Conservation (phyloP, 116 monocot species). For the Iris pallida region DNA sequence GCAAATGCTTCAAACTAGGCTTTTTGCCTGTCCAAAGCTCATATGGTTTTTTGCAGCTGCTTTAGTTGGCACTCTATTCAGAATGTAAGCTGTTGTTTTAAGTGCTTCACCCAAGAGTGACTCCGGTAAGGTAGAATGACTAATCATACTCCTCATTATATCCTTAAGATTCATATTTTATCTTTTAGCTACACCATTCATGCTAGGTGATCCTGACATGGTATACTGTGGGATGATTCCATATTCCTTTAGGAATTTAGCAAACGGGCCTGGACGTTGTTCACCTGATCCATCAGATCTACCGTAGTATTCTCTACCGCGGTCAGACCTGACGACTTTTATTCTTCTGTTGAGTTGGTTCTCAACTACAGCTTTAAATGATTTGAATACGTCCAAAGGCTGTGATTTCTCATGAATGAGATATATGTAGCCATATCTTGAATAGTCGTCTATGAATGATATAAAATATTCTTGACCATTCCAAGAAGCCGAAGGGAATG, state of each 20-base stretch:
- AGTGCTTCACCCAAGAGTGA: slow-evolving; percentile 18
- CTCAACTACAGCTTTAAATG: not conserved
- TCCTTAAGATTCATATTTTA: slow-evolving; percentile 3
- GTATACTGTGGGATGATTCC: slow-evolving; percentile 11
- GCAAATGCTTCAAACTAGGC: not conserved
- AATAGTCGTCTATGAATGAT: slow-evolving; percentile 11
- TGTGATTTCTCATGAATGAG: slow-evolving; percentile 11
- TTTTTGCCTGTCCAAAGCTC: not conserved
- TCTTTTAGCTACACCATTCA: slow-evolving; percentile 18
- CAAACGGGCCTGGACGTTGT: not conserved
- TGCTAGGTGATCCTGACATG: slow-evolving; percentile 16
- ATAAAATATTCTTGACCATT: slow-evolving; percentile 15
- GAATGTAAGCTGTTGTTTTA: slow-evolving; percentile 16
- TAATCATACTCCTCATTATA: slow-evolving; percentile 14
- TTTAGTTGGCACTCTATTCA: slow-evolving; percentile 23
- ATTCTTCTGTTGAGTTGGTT: slow-evolving; percentile 5
- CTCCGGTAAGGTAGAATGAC: slow-evolving; percentile 16
- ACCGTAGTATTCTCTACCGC: slow-evolving; percentile 9
- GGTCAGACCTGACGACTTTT: slow-evolving; percentile 6
- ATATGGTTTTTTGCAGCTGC: slow-evolving; percentile 14
- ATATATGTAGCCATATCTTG: slow-evolving; percentile 8
- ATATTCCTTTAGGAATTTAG: slow-evolving; percentile 14
- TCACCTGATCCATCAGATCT: too few relatives aligned
- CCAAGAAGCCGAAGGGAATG: not conserved
- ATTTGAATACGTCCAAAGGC: slow-evolving; percentile 5